Conservation (phyloP, 106 monocot species). For the Allium fistulosum region DNA sequence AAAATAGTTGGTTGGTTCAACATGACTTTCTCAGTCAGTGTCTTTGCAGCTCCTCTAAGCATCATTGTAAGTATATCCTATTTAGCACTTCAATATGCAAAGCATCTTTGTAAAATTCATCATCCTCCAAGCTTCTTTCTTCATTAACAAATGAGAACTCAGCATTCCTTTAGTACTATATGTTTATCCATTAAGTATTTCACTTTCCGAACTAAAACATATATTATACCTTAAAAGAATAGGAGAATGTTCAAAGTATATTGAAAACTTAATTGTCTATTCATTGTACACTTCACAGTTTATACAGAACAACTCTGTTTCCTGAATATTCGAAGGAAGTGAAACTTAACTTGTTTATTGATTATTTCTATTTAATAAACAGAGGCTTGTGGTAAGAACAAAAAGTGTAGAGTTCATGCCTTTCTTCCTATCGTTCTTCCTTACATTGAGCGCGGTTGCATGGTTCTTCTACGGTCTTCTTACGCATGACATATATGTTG, state of each 20-base stretch:
- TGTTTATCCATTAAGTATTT: not conserved
- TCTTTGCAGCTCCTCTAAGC: conserved; percentile 11
- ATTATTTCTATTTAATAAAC: not conserved
- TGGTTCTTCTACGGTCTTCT: conserved; percentile 54
- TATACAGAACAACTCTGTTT: too few relatives aligned
- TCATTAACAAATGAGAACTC: not conserved
- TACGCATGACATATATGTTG: conserved; percentile 39
- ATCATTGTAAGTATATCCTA: conserved; percentile 3
- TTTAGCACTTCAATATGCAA: not conserved
- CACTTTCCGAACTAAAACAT: too few relatives aligned
- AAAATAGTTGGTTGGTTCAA: conserved; percentile 6
- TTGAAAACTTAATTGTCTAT: not conserved
- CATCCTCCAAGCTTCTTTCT: not conserved
- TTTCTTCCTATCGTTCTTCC: conserved; percentile 41
- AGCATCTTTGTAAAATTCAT: not conserved
- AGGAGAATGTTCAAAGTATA: too few relatives aligned
- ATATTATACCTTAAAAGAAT: too few relatives aligned
- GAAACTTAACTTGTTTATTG: not conserved
- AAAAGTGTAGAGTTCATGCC: conserved; percentile 74
- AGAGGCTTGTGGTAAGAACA: conserved; percentile 52
- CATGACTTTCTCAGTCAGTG: conserved; percentile 9
- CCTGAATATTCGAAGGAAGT: too few relatives aligned
- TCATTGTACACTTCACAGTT: too few relatives aligned
- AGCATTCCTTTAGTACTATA: not conserved
- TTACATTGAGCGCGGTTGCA: conserved; percentile 35